These are phyloP conservation scores for Trichosanthes truncata DNA, from an alignment of 306 rosid genomes.

Conservation along the genomic window DNA sequence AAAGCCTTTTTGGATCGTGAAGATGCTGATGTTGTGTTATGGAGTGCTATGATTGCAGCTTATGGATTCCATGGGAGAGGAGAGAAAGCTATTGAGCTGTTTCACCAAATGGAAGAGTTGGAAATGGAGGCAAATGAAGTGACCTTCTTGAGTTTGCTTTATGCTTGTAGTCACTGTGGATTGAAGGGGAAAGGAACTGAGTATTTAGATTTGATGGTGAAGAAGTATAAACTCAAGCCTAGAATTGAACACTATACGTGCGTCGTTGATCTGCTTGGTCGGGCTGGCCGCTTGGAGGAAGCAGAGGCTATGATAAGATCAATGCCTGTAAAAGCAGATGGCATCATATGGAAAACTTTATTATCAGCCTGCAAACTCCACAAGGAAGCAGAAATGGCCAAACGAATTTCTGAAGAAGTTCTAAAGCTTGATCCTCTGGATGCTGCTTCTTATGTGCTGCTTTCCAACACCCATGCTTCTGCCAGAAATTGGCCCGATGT, in stretches of 20 bases:
- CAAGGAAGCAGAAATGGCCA: slow-evolving; percentile 69
- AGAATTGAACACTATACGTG: slow-evolving; percentile 77
- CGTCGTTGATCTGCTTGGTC: slow-evolving; percentile 71
- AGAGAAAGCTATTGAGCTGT: slow-evolving; percentile 59
- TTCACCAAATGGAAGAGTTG: slow-evolving; percentile 56
- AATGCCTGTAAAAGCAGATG: slow-evolving; percentile 73
- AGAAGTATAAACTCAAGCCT: slow-evolving; percentile 51
- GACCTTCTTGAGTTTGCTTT: slow-evolving; percentile 80
- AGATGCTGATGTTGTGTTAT: slow-evolving; percentile 48
- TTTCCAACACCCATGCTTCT: slow-evolving; percentile 69
- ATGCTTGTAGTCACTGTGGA: slow-evolving; percentile 88
- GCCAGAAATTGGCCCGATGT: slow-evolving; percentile 75
- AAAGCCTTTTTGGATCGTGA: slow-evolving; percentile 53
- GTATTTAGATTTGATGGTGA: slow-evolving; percentile 58
- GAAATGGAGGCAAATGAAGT: slow-evolving; percentile 59
- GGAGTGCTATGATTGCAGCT: slow-evolving; percentile 90
- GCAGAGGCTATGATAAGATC: slow-evolving; percentile 73
- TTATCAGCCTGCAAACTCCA: slow-evolving; percentile 79
- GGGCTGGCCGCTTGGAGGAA: slow-evolving; percentile 73
- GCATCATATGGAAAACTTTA: slow-evolving; percentile 77
- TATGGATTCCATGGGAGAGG: slow-evolving; percentile 87
- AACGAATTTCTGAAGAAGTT: slow-evolving; percentile 59
- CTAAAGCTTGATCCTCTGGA: slow-evolving; percentile 65
- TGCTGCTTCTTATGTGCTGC: slow-evolving; percentile 67
- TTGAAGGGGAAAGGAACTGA: slow-evolving; percentile 64